These are phyloP conservation scores for Marasmius sp. DNA, from an alignment of 1,284 basidiomycete species.

Conservation along the genomic window DNA sequence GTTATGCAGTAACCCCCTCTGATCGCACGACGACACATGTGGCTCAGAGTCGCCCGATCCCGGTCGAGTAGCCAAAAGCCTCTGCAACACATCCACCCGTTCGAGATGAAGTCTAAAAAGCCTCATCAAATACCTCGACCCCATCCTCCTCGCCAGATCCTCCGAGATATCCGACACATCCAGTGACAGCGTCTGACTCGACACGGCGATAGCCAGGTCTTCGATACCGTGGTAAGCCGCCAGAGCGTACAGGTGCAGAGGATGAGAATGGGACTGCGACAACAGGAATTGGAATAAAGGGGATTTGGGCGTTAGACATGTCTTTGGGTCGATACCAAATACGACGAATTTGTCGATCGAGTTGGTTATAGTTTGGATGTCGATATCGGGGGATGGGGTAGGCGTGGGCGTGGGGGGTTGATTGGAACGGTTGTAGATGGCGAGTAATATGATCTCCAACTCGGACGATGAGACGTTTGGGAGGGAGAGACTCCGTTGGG, in stretches of 20 bases:
- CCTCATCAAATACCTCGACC: conserved; percentile 18
- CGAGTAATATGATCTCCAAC: conserved; percentile 1
- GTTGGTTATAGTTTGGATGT: conserved; percentile 24
- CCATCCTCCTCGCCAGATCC: conserved; percentile 39
- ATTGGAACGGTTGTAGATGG: neutral
- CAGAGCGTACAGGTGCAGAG: conserved; percentile 42
- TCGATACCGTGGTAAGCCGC: conserved; percentile 38
- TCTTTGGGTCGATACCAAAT: conserved; percentile 30
- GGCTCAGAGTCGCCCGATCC: neutral
- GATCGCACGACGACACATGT: neutral
- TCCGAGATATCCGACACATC: conserved; percentile 39
- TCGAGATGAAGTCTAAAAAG: neutral
- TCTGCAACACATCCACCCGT: neutral
- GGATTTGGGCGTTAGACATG: neutral
- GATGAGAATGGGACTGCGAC: conserved; percentile 35
- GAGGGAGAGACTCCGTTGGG: neutral
- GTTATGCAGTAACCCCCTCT: neutral
- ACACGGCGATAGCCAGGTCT: conserved; percentile 38
- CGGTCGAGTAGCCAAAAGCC: neutral
- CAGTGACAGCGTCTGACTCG: conserved; percentile 39
- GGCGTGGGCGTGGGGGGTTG: too few species aligned
- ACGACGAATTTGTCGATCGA: conserved; percentile 33
- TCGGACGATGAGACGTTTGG: neutral
- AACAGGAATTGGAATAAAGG: conserved; percentile 34
- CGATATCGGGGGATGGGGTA: neutral